Conservation (phyloP, 2,329 filamentous ascomycete genomes). For the Fusarium coicis region DNA sequence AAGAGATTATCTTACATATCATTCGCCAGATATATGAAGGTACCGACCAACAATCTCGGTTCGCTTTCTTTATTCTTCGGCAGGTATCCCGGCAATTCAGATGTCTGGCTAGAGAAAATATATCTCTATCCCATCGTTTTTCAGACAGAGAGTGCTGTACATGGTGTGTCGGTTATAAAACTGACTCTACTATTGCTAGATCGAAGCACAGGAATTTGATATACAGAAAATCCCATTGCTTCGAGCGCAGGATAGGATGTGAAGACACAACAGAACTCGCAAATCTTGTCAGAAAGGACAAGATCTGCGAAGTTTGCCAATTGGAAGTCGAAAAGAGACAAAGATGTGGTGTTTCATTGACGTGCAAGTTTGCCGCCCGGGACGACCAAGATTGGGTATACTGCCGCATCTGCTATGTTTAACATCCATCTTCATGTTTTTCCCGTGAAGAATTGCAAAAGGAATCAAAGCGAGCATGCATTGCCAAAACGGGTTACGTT, state of each 20-base stretch:
- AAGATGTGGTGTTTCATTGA: background rate
- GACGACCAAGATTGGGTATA: background rate
- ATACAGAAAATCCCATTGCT: background rate
- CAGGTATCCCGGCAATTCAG: background rate
- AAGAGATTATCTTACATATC: background rate
- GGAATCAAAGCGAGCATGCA: background rate
- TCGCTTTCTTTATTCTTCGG: background rate
- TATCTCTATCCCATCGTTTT: background rate
- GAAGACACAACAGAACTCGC: background rate
- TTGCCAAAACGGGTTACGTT: background rate
- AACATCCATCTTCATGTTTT: background rate
- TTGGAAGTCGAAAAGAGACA: background rate
- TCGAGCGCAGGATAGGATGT: background rate
- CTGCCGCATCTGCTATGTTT: background rate
- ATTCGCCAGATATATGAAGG: background rate
- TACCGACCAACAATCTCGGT: background rate
- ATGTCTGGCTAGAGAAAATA: background rate
- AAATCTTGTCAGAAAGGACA: background rate
- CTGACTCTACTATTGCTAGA: background rate
- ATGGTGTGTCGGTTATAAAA: background rate
- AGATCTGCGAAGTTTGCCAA: background rate
- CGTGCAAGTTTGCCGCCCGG: background rate
- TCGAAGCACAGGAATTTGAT: background rate
- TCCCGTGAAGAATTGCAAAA: background rate
- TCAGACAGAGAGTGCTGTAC: background rate